A percentile compares a stretch with the other conserved stretches of the same genome.
These are phyloP conservation scores for Quercus glauca DNA, from an alignment of 306 rosid genomes.

Conservation along the genomic window DNA sequence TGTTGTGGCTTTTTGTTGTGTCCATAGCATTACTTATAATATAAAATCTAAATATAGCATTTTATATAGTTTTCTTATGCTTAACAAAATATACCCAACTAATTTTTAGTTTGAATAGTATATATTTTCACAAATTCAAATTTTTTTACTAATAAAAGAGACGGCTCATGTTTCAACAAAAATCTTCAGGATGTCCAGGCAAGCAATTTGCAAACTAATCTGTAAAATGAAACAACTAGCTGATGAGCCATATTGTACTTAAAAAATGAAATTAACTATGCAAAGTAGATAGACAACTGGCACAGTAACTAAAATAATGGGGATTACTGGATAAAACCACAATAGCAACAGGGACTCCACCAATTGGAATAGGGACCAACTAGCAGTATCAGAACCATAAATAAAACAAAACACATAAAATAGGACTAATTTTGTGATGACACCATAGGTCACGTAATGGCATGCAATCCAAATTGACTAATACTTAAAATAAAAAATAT, in stretches of 20 bases:
- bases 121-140: neutral
- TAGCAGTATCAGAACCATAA: neutral
- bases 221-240: too few species aligned
- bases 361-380: neutral
- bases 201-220: neutral
- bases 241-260: neutral
- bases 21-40: too few species aligned
- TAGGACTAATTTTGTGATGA: neutral
- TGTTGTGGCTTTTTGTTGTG: too few species aligned
- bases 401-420: neutral
- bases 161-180: neutral
- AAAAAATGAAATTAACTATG: neutral
- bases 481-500: too few species aligned
- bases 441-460: neutral
- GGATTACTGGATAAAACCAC: neutral
- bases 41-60: too few species aligned
- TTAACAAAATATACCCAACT: too few species aligned
- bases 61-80: too few species aligned
- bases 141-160: neutral
- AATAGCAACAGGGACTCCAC: neutral
- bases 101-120: neutral
- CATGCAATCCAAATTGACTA: neutral
- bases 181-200: neutral
- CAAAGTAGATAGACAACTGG: neutral
- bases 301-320: neutral